A percentile compares a stretch with the other conserved stretches of the same genome.
These are phyloP conservation scores for Entrophospora sp. DNA, from an alignment of 192 early-diverging fungal species.

Conservation along the genomic window DNA sequence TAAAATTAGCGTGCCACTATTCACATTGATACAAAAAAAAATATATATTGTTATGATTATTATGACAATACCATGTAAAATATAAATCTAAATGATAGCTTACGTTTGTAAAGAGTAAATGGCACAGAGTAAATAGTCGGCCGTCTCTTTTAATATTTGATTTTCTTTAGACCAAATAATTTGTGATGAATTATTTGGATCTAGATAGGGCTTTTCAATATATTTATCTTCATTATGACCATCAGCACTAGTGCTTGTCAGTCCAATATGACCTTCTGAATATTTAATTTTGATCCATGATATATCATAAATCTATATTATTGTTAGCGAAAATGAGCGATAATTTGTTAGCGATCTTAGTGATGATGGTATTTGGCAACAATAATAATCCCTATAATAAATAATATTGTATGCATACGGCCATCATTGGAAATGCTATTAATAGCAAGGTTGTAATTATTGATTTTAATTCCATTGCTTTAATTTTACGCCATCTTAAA, in stretches of 20 bases:
- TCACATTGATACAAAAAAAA: neutral
- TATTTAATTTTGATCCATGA: neutral
- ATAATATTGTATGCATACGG: conserved; percentile 2
- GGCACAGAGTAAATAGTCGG: neutral
- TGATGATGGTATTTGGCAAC: too few species aligned
- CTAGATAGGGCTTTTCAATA: neutral
- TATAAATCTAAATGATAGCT: too few species aligned
- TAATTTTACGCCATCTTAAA: neutral
- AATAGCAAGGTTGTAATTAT: neutral
- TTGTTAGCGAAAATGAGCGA: neutral
- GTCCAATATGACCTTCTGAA: neutral
- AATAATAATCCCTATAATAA: too few species aligned
- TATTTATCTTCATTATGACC: neutral
- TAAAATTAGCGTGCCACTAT: neutral
- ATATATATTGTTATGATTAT: neutral
- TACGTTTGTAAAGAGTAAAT: neutral
- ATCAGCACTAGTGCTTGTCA: neutral
- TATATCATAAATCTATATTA: neutral
- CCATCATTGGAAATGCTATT: neutral
- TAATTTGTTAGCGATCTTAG: too few species aligned
- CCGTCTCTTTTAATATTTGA: neutral
- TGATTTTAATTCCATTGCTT: conserved; percentile 9
- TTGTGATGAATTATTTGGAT: too few species aligned
- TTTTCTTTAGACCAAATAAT: neutral
- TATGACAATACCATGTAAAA: neutral